A percentile compares a stretch with the other conserved stretches of the same genome.
Conservation (phyloP, 2,329 filamentous ascomycete genomes). For the Beauveria sp. region DNA sequence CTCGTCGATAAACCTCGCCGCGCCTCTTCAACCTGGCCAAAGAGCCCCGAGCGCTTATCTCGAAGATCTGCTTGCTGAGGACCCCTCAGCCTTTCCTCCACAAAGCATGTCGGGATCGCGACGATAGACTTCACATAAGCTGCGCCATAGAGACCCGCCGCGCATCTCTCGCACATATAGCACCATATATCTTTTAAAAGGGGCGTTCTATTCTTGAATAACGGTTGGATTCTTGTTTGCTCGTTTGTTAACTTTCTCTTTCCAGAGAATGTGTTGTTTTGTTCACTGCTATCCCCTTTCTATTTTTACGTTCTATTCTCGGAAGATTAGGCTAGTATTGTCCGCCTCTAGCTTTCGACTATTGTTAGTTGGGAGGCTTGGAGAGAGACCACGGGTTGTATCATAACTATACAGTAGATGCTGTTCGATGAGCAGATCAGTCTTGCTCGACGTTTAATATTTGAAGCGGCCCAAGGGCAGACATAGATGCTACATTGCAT, state of each 20-base stretch:
- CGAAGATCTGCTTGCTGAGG: conserved; percentile 80
- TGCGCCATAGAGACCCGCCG: neutral
- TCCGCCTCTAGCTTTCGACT: neutral
- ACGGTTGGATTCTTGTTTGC: neutral
- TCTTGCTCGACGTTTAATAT: neutral
- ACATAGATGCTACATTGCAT: neutral
- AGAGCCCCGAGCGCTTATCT: conserved; percentile 83
- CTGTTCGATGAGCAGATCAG: neutral
- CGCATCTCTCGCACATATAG: neutral
- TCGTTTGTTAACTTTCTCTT: neutral
- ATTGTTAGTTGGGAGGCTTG: neutral
- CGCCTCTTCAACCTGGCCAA: conserved; percentile 48
- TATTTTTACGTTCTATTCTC: neutral
- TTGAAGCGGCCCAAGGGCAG: neutral
- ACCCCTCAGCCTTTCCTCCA: conserved; percentile 46
- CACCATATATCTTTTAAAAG: neutral
- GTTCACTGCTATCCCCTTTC: neutral
- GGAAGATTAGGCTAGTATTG: neutral
- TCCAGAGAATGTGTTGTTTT: neutral
- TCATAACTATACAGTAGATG: neutral
- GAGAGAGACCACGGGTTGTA: neutral
- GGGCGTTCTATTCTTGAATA: conserved; percentile 6
- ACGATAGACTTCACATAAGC: conserved; percentile 17
- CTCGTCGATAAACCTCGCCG: conserved; percentile 60
- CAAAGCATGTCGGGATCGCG: conserved; percentile 25